Base-by-base conservation (phyloP, 805 yeast species). In the Kuraishia borneana region DNA sequence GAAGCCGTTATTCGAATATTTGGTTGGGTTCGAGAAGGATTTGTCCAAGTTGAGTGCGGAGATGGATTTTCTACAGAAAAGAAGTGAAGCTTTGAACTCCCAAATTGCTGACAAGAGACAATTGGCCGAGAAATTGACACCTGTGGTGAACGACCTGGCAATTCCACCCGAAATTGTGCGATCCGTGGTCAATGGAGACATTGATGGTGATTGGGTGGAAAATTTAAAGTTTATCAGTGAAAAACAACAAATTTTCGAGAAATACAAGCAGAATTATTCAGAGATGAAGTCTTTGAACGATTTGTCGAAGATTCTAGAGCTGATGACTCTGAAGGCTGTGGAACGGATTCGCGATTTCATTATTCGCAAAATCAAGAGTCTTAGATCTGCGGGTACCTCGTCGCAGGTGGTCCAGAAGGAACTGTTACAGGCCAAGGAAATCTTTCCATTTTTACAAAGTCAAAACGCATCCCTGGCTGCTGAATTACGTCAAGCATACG, bases 401-500 rank as follows among this genome's bases (percentile, higher is more conserved):
- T 78, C 94, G 0, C 95, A 85, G 48, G 63, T 65, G 1, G 62
- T 88, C 10, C 97, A 92, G 53, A 64, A 66, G 25, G 69, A 70
- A 21, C 54, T 92, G 33, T 51, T 84, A 3, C 62, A 65, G 28
- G 75, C 76, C n/a, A 71, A 69, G 39, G 83, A 78, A 33, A 63
- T 74, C 1, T 82, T 59, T 43, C 57, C 58, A 3, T 85, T 83
- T 39, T 51, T 89, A 26, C 52, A 61, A 3, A 46, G 56, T 4
- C 70, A 73, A 33, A 71, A 81, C 37, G 64, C 69, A 6, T 65
- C 73, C 5, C 57, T 92, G 36, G 89, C 95, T 0, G 51, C 60
- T 12, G 92, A 84, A 47, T 64, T 92, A 26, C 68, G 76, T 36
- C 70, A 70, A 45, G 97, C 96, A 0, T 92, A 92, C 52, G 60